Evolutionary conservation across 2,329 filamentous ascomycete species (phyloP).

Genomic region (Calonectria fujianensis): DNA sequence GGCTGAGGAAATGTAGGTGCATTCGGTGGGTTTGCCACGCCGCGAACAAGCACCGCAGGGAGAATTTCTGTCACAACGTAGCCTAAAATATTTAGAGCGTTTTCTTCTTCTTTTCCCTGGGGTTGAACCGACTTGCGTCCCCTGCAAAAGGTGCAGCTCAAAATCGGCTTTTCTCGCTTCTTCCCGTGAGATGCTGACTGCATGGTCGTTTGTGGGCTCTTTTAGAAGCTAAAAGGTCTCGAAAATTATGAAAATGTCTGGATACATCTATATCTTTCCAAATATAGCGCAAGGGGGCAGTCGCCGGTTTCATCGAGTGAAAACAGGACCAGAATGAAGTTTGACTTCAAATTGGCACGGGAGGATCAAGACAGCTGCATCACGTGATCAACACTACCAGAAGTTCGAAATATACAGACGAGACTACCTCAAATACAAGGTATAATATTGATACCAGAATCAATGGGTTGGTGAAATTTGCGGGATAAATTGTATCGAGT

Average conservation of each 20-base stretch:
- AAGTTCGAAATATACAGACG: too few species aligned
- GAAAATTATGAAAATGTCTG: background rate
- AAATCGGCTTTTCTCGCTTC: conserved; percentile 34
- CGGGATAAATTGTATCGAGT: background rate
- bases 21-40: conserved; percentile 34
- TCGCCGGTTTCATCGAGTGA: background rate
- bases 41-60: conserved; percentile 34
- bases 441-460: background rate
- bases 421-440: too few species aligned
- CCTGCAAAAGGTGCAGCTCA: conserved; percentile 38
- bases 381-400: background rate
- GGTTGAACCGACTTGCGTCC: conserved; percentile 29
- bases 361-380: background rate
- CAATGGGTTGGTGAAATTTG: background rate
- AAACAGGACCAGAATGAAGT: background rate
- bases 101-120: background rate
- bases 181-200: conserved; percentile 7
- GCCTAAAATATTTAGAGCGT: conserved; percentile 1
- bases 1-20: conserved; percentile 38
- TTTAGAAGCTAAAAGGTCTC: background rate
- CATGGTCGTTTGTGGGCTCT: background rate
- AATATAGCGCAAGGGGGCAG: background rate
- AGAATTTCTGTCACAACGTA: conserved; percentile 37
- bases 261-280: too few species aligned
- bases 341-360: background rate